Conservation (phyloP, 2,329 filamentous ascomycete genomes). For the Nannizzia gypsea region DNA sequence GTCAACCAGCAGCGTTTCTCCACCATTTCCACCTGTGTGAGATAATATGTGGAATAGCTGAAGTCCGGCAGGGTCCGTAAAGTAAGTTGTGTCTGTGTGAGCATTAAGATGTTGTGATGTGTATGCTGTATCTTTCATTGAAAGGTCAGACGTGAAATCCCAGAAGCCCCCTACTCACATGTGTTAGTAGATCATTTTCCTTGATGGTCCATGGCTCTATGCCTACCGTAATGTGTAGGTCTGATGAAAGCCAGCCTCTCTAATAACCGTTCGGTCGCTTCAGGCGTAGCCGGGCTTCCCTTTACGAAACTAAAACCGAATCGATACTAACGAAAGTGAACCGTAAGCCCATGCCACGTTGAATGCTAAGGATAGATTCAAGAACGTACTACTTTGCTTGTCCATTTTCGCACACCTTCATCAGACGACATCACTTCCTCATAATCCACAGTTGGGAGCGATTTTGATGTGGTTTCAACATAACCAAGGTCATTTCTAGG, state of each 20-base stretch:
- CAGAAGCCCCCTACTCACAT: constrained; percentile 48
- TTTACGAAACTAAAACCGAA: constrained; percentile 71
- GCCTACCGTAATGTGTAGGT: constrained; percentile 75
- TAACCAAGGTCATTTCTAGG: constrained; percentile 10
- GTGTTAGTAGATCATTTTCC: neutral
- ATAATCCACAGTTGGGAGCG: constrained; percentile 50
- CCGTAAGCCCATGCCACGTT: neutral
- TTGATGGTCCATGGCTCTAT: neutral
- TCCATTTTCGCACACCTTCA: constrained; percentile 48
- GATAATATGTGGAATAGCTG: constrained; percentile 89
- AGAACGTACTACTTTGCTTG: constrained; percentile 43
- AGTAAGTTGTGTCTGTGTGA: constrained; percentile 94
- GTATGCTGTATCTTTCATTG: constrained; percentile 82
- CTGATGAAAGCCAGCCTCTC: constrained; percentile 77
- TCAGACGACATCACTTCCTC: constrained; percentile 49
- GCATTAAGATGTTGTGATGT: constrained; percentile 70
- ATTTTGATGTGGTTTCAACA: constrained; percentile 22
- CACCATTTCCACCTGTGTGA: constrained; percentile 54
- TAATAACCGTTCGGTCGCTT: constrained; percentile 62
- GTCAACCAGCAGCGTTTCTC: constrained; percentile 72
- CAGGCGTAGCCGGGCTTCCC: constrained; percentile 54
- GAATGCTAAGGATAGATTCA: neutral
- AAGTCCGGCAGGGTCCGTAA: constrained; percentile 79
- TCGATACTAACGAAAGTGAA: constrained; percentile 38
- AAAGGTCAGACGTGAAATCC: constrained; percentile 82